A percentile compares a stretch with the other conserved stretches of the same genome.
Evolutionary conservation across 768 basidiomycete genomes (phyloP).

Genomic region (Termitomyces sp.): DNA sequence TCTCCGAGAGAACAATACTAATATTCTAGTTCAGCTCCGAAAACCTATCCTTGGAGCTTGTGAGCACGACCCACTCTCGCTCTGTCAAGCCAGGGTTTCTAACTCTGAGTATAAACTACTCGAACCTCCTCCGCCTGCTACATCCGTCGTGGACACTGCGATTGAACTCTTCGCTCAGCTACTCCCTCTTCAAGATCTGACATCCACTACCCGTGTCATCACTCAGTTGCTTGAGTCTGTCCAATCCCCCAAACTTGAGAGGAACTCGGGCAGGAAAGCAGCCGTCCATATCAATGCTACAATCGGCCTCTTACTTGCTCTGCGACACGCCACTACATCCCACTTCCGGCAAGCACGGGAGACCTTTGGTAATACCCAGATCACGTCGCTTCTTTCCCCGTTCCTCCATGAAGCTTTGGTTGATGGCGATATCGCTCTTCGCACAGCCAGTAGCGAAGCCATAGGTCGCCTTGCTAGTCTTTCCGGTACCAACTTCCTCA

Average conservation of each 20-base stretch:
- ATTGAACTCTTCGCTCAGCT: constrained; percentile 83
- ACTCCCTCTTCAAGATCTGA: constrained; percentile 72
- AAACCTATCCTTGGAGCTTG: constrained; percentile 79
- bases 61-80: constrained; percentile 80
- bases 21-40: constrained; percentile 45
- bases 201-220: constrained; percentile 51
- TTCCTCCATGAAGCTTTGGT: constrained; percentile 85
- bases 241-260: constrained; percentile 77
- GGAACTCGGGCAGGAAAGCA: constrained; percentile 81
- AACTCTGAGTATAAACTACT: constrained; percentile 42
- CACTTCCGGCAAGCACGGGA: constrained; percentile 61
- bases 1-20: constrained; percentile 1
- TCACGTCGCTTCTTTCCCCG: constrained; percentile 57
- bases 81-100: constrained; percentile 51
- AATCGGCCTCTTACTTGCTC: constrained; percentile 66
- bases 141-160: constrained; percentile 83
- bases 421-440: constrained; percentile 74
- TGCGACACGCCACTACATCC: constrained; percentile 52
- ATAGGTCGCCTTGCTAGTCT: constrained; percentile 85
- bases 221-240: constrained; percentile 60
- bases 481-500: constrained; percentile 80
- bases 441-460: constrained; percentile 80
- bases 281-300: constrained; percentile 81
- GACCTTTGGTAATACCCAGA: constrained; percentile 60
- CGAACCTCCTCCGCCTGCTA: constrained; percentile 73